Base-by-base conservation (phyloP, 495 filamentous ascomycete genomes). In the Penicillium alfredii region DNA sequence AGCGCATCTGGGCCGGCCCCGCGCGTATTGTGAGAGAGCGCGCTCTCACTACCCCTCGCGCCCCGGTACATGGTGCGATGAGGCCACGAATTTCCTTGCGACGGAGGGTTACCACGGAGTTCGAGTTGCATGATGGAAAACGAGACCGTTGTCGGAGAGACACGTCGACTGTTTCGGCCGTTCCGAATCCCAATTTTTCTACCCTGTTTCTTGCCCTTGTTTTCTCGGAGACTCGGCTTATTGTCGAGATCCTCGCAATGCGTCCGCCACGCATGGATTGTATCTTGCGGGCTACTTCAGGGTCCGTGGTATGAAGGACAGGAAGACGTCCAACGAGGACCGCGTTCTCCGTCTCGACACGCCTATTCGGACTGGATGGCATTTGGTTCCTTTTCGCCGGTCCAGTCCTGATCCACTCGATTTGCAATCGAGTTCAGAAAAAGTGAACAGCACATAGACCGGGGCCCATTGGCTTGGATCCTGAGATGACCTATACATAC, bases 51-150 rank as follows among this genome's bases (percentile, higher is more conserved):
- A n/a, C 16, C 22, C 18, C 26, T 40, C 25, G 33, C 39, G 30
- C 35, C 37, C 14, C 24, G 36, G 44, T 32, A 37, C 28, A 36
- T 45, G 21, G 27, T 39, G 35, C 57, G 44, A 58, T 45, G 56
- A 60, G 47, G 49, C 61, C 40, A 61, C 49, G 55, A 63, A 60
- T 61, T 61, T 61, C 52, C 47, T 53, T 58, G 54, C 49, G 42
- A 49, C 41, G 49, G 44, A 38, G 39, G 35, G 26, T 11, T 34
- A 9, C 14, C 13, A 38, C 33, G 31, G 30, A 21, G 15, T 38
- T 17, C 29, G 38, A 40, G 41, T 37, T 38, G 28, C 24, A 30
- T 25, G 16, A 25, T 25, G 23, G 11, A 25, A n/a, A 25, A 5
- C 12, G 24, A 17, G 8, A 12, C 33, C 33, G 23, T 6, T 27